Percentiles rank a stretch among this genome's conserved stretches.
These are phyloP conservation scores for Cordyceps militaris DNA, from an alignment of 2,329 filamentous ascomycete genomes.

Conservation along the genomic window DNA sequence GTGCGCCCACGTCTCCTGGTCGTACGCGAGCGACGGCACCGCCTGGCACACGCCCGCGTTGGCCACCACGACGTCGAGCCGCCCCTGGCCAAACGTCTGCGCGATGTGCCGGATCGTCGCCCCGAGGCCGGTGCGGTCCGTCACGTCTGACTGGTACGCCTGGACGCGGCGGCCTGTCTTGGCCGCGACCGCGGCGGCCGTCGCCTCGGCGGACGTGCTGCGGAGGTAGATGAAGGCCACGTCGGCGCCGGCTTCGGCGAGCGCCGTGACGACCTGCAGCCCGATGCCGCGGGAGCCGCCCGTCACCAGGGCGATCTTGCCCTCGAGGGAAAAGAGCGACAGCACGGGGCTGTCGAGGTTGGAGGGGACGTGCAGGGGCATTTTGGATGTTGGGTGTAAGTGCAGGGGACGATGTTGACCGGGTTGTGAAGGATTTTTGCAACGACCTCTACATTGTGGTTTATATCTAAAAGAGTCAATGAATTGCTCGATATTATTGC, in stretches of 20 bases:
- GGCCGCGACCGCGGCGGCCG: slow-evolving; percentile 12
- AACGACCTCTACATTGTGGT: no score
- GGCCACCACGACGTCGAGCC: slow-evolving; percentile 23
- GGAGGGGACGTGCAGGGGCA: slow-evolving; percentile 7
- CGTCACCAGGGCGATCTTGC: slow-evolving; percentile 10
- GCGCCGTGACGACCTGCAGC: slow-evolving; percentile 14
- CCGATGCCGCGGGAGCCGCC: slow-evolving; percentile 15
- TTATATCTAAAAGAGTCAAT: no score
- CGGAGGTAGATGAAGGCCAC: slow-evolving; percentile 15
- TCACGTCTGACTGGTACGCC: slow-evolving; percentile 31
- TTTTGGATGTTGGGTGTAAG: no score
- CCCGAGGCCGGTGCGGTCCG: slow-evolving; percentile 16
- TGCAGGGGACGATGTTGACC: no score
- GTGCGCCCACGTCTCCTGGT: slow-evolving; percentile 20
- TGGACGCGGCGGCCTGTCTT: slow-evolving; percentile 18
- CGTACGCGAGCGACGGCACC: slow-evolving; percentile 20
- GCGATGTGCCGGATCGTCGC: slow-evolving; percentile 16
- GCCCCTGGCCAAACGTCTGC: slow-evolving; percentile 20
- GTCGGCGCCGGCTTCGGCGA: slow-evolving; percentile 14
- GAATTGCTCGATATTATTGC: no score
- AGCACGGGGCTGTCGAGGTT: slow-evolving; percentile 7
- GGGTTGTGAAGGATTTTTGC: no score
- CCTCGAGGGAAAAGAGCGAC: slow-evolving; percentile 2
- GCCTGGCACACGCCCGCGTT: slow-evolving; percentile 24
- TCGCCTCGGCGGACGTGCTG: slow-evolving; percentile 10